These are phyloP conservation scores for Stramenopiles sp. DNA, from an alignment of 352 stramenopile genomes.

Conservation along the genomic window DNA sequence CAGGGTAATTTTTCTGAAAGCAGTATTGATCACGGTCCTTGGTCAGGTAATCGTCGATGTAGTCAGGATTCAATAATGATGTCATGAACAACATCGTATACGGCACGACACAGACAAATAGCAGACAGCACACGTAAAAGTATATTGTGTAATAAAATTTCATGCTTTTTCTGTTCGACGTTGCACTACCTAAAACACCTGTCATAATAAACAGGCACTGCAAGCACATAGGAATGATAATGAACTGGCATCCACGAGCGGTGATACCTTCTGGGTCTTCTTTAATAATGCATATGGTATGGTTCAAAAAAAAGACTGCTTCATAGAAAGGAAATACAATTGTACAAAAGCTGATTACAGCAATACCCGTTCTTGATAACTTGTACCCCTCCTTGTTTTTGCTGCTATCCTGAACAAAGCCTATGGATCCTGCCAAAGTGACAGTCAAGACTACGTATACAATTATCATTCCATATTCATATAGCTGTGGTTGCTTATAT, in stretches of 20 bases:
- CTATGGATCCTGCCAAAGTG: background rate
- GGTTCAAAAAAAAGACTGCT: background rate
- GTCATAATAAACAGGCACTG: background rate
- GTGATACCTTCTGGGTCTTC: background rate
- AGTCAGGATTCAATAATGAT: background rate
- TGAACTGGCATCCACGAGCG: background rate
- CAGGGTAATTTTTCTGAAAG: background rate
- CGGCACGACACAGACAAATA: background rate
- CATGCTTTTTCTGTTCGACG: background rate
- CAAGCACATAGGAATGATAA: background rate
- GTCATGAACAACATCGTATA: background rate
- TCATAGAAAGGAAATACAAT: background rate
- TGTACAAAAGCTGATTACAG: background rate
- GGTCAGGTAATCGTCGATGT: background rate
- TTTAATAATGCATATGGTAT: conserved; percentile 3
- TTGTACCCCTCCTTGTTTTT: background rate
- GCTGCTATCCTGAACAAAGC: background rate
- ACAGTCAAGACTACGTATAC: background rate
- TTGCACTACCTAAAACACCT: background rate
- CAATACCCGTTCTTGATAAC: background rate
- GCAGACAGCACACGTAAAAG: background rate
- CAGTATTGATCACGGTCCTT: background rate
- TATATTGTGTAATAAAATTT: background rate
- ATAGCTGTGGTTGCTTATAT: background rate
- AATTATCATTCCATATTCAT: background rate